Evolutionary conservation across 352 stramenopile genomes (phyloP).

Genomic region (Globisporangium cylindrosporum): DNA sequence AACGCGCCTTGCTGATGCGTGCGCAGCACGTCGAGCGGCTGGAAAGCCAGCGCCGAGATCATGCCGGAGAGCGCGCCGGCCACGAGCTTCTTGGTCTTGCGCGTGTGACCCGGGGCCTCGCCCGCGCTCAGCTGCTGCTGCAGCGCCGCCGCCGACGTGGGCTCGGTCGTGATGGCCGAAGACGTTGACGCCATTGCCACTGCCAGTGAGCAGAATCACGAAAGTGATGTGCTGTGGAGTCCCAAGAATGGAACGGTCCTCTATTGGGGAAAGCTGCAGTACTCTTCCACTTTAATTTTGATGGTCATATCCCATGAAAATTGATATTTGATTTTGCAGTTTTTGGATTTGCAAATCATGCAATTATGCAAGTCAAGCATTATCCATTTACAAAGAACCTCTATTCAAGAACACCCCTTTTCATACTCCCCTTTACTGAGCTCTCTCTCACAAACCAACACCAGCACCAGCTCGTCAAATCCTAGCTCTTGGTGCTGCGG

Average conservation of each 20-base stretch:
- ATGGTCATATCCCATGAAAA: too few relatives aligned
- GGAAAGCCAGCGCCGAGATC: constrained; percentile 79
- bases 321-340: too few relatives aligned
- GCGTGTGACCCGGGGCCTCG: constrained; percentile 17
- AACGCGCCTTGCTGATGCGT: constrained; percentile 85
- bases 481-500: constrained; percentile 2
- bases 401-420: background rate
- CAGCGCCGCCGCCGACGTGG: background rate
- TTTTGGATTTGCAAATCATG: background rate
- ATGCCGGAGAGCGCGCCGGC: constrained; percentile 72
- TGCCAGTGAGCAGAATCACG: background rate
- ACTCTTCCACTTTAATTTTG: too few relatives aligned
- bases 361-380: background rate
- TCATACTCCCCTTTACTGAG: background rate
- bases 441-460: too few relatives aligned
- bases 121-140: constrained; percentile 5
- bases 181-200: constrained; percentile 17
- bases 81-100: constrained; percentile 72
- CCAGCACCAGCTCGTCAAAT: background rate
- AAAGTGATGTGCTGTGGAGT: background rate
- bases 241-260: background rate
- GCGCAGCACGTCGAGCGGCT: constrained; percentile 82
- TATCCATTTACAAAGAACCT: background rate
- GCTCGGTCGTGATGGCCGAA: constrained; percentile 4
- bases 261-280: background rate